These are phyloP conservation scores for Taiozyma sp. DNA, from an alignment of 1,139 yeast species.

Conservation along the genomic window DNA sequence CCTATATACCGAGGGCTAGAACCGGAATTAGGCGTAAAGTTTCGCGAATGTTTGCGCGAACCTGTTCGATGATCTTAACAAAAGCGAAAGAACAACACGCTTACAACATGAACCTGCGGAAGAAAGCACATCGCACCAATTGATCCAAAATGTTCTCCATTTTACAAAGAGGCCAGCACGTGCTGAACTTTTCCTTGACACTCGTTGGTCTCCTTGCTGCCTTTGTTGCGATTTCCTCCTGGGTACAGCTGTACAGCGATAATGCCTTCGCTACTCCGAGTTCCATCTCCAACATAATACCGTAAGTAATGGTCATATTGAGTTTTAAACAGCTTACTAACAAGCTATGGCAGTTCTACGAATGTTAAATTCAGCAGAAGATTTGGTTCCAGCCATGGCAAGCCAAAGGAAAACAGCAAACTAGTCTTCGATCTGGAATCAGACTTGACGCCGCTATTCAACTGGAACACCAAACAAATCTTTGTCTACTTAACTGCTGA, in stretches of 20 bases:
- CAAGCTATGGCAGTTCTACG: constrained; percentile 16
- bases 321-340: neutral
- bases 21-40: neutral
- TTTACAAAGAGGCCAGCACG: constrained; percentile 43
- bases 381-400: constrained; percentile 64
- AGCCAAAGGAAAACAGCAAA: constrained; percentile 76
- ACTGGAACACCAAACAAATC: constrained; percentile 96
- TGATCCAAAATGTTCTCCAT: constrained; percentile 35
- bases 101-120: neutral
- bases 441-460: constrained; percentile 71
- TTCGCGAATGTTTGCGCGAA: neutral
- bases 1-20: neutral
- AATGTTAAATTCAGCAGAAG: constrained; percentile 59
- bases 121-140: neutral
- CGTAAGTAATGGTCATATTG: constrained; percentile 18
- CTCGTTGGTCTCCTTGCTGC: constrained; percentile 42
- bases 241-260: constrained; percentile 40
- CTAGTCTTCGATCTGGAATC: constrained; percentile 66
- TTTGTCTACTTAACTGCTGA: constrained; percentile 88
- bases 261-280: constrained; percentile 42
- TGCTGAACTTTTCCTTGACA: constrained; percentile 52
- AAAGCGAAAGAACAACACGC: neutral
- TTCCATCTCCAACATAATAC: constrained; percentile 34
- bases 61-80: neutral
- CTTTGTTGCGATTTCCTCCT: constrained; percentile 42